Conservation (phyloP, 1,284 basidiomycete species). For the Xerocomus nothofagi region DNA sequence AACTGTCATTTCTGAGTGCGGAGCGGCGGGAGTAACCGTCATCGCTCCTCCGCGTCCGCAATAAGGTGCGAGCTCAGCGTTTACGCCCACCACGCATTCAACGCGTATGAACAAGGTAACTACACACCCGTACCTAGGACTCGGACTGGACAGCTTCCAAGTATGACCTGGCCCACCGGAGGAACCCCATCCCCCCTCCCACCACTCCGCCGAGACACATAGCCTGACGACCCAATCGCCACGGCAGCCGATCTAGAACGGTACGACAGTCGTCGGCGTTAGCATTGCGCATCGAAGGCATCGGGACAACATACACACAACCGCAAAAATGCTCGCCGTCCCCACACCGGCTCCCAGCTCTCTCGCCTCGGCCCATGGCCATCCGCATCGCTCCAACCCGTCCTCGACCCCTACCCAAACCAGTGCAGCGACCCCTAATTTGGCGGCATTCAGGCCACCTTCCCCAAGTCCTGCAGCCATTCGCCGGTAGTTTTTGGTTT, state of each 20-base stretch:
- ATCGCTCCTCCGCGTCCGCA: conserved; percentile 22
- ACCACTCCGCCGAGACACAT: conserved; percentile 52
- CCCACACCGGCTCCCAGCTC: conserved; percentile 67
- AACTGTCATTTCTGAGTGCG: conserved; percentile 19
- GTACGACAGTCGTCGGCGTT: not conserved
- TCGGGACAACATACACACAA: conserved; percentile 54
- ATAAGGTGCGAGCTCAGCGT: not conserved
- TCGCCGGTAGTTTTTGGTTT: conserved; percentile 87
- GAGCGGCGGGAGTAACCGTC: conserved; percentile 9
- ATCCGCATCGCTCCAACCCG: conserved; percentile 49
- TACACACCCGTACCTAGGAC: conserved; percentile 3
- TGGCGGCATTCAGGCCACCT: conserved; percentile 57
- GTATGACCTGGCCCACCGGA: conserved; percentile 47
- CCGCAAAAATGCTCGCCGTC: conserved; percentile 58
- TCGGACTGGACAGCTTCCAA: conserved; percentile 31
- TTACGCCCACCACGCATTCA: too few species aligned
- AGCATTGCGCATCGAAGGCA: not conserved
- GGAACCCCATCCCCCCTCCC: conserved; percentile 52
- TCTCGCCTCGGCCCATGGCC: conserved; percentile 45
- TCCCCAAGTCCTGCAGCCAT: conserved; percentile 71
- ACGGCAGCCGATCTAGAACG: conserved; percentile 57
- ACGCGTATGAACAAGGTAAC: too few species aligned
- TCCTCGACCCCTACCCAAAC: conserved; percentile 74
- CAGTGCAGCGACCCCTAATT: conserved; percentile 54
- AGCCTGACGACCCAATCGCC: conserved; percentile 50